phyloP scores from a whole-genome alignment of 2,329 filamentous ascomycete genomes.

The Colletotrichum sansevieriae region DNA sequence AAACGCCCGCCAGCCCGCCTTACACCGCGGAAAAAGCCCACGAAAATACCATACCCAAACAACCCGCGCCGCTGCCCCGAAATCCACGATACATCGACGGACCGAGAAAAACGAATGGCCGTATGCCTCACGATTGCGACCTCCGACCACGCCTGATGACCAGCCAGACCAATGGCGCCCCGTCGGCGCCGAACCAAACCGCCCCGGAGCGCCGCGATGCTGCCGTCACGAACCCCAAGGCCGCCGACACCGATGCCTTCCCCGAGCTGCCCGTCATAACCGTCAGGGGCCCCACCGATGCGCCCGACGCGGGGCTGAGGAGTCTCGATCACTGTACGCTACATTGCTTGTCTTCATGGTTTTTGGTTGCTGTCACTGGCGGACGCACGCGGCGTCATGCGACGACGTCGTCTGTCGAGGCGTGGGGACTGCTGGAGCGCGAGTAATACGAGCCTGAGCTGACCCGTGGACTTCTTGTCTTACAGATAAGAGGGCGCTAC shows the following conservation, averaged over 20 bases:
- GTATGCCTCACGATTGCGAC: conserved; percentile 37
- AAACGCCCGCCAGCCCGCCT: conserved; percentile 21
- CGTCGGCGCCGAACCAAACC: conserved; percentile 34
- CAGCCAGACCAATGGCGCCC: conserved; percentile 50
- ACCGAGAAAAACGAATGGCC: conserved; percentile 35
- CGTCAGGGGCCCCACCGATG: conserved; percentile 33
- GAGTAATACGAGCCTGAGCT: conserved; percentile 30
- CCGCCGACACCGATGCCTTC: conserved; percentile 13
- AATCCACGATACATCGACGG: conserved; percentile 10
- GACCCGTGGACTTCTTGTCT: conserved; percentile 11
- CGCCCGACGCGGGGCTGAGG: conserved; percentile 79
- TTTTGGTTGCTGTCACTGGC: conserved; percentile 14
- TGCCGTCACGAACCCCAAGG: conserved; percentile 11
- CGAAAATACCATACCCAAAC: background rate
- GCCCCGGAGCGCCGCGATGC: conserved; percentile 37
- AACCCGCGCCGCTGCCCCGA: conserved; percentile 9
- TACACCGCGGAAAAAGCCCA: conserved; percentile 14
- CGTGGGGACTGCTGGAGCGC: conserved; percentile 14
- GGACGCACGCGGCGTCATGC: conserved; percentile 18
- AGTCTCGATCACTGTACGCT: conserved; percentile 82
- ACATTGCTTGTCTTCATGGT: background rate
- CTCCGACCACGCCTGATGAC: conserved; percentile 47
- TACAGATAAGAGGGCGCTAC: conserved; percentile 84
- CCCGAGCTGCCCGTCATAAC: conserved; percentile 29
- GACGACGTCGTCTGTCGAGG: conserved; percentile 21